phyloP scores from a whole-genome alignment of 2,329 filamentous ascomycete genomes.

The Periconia sp. region DNA sequence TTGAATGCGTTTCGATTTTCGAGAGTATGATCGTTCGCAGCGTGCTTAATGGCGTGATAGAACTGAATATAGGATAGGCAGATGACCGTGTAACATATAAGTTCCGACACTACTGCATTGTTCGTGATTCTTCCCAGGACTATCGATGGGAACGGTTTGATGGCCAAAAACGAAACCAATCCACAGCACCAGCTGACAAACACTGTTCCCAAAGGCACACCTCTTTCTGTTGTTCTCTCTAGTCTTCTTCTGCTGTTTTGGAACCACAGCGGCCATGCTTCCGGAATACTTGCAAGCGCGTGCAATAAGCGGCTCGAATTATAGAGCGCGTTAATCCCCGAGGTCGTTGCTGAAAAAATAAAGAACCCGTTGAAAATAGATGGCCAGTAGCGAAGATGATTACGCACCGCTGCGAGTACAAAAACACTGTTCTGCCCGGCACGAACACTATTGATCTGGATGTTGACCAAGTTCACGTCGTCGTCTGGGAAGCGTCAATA shows the following conservation, averaged over 20 bases:
- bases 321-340: conserved; percentile 48
- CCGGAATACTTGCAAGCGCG: conserved; percentile 45
- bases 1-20: conserved; percentile 29
- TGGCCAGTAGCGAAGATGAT: conserved; percentile 41
- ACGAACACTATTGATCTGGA: conserved; percentile 26
- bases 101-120: conserved; percentile 39
- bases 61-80: conserved; percentile 39
- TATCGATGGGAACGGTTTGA: conserved; percentile 25
- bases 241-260: conserved; percentile 36
- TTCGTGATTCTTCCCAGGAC: conserved; percentile 40
- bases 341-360: conserved; percentile 48
- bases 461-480: conserved; percentile 35
- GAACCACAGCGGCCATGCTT: conserved; percentile 43
- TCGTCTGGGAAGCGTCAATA: conserved; percentile 16
- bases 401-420: conserved; percentile 46
- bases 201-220: conserved; percentile 45
- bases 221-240: conserved; percentile 38
- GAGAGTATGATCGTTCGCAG: conserved; percentile 24
- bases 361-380: conserved; percentile 50
- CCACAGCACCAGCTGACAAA: conserved; percentile 42
- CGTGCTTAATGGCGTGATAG: conserved; percentile 28
- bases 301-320: conserved; percentile 47
- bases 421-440: conserved; percentile 42
- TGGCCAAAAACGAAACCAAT: conserved; percentile 41
- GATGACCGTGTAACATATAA: conserved; percentile 41